phyloP scores from a whole-genome alignment of 2,329 filamentous ascomycete species.

The Chrysoporthe austroafricana region DNA sequence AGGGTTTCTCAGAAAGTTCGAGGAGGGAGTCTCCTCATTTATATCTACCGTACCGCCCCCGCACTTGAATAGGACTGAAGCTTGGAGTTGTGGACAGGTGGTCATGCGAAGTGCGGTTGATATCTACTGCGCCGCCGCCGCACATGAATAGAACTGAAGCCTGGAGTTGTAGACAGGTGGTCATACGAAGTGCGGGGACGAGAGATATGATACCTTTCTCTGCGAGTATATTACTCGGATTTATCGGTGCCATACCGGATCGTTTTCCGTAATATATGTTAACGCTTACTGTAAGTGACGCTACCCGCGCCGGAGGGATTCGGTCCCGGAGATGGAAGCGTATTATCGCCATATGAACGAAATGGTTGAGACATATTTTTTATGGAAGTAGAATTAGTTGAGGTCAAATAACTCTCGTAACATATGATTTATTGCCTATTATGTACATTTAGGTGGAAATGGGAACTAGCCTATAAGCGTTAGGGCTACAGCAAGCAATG shows the following conservation, averaged over 20 bases:
- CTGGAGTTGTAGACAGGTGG: neutral
- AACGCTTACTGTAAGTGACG: neutral
- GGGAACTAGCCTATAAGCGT: neutral
- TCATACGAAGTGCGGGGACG: neutral
- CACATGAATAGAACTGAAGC: neutral
- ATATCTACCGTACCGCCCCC: neutral
- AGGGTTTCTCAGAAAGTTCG: neutral
- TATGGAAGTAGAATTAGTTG: neutral
- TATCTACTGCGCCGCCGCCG: neutral
- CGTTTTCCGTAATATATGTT: neutral
- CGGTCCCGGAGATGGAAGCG: neutral
- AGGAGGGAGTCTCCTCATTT: neutral
- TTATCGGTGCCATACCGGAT: neutral
- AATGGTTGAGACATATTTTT: neutral
- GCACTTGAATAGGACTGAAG: neutral
- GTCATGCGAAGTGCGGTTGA: neutral
- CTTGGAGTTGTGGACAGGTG: neutral
- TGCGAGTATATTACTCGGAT: neutral
- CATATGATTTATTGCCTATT: too few species aligned
- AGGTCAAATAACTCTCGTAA: too few species aligned
- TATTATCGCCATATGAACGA: neutral
- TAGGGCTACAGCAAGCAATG: too few species aligned
- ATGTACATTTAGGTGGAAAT: neutral
- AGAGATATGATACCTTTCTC: neutral
- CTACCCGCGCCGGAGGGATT: neutral